These are phyloP conservation scores for Gymnopus androsaceus DNA, from an alignment of 1,284 basidiomycete genomes.

Conservation along the genomic window DNA sequence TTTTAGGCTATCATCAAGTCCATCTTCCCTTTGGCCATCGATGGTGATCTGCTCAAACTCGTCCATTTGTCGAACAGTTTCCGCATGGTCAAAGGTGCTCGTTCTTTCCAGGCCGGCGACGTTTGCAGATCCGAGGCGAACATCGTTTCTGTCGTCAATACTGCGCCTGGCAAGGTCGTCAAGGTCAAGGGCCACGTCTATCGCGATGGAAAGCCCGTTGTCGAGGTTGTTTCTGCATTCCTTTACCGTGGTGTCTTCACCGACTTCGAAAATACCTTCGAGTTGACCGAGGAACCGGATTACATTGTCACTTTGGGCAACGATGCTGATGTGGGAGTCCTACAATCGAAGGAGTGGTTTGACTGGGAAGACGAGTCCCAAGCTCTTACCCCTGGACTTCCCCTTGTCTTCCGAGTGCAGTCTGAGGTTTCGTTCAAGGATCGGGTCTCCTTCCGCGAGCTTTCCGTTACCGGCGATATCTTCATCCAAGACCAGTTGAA, in stretches of 20 bases:
- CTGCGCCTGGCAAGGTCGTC: conserved; percentile 91
- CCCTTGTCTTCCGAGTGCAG: conserved; percentile 86
- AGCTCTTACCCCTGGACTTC: conserved; percentile 78
- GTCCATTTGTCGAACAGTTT: conserved; percentile 98
- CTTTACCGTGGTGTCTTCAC: conserved; percentile 93
- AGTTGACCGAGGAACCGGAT: conserved; percentile 86
- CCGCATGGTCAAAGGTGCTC: conserved; percentile 80
- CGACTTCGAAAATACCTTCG: conserved; percentile 96
- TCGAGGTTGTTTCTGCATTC: conserved; percentile 95
- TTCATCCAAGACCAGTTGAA: conserved; percentile 88
- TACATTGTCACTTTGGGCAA: conserved; percentile 79
- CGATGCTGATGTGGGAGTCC: conserved; percentile 85
- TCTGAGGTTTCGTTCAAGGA: conserved; percentile 91
- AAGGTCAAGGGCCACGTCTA: conserved; percentile 88
- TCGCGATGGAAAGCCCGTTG: conserved; percentile 76
- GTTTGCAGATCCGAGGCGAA: conserved; percentile 88
- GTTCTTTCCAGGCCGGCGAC: conserved; percentile 83
- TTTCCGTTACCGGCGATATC: conserved; percentile 83
- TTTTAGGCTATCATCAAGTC: conserved; percentile 91
- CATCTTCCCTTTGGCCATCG: conserved; percentile 90
- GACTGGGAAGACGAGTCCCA: conserved; percentile 87
- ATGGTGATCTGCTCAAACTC: conserved; percentile 92
- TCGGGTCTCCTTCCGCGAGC: conserved; percentile 81
- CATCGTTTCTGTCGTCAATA: conserved; percentile 89
- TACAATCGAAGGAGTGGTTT: conserved; percentile 98